phyloP scores from a whole-genome alignment of 1,139 yeast genomes.

The Suhomyces taliae region DNA sequence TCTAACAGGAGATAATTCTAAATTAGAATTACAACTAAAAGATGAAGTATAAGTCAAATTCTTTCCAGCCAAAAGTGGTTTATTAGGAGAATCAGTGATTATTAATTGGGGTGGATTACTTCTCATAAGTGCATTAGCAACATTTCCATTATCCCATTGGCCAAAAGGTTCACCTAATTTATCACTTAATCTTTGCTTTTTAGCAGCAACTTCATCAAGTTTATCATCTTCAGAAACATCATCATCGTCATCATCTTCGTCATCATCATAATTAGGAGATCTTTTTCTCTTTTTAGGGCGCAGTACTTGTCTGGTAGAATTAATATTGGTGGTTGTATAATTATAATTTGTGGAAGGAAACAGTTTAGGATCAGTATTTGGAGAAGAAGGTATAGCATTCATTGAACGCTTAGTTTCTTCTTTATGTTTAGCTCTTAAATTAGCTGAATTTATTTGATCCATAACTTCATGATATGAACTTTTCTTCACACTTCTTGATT shows the following conservation, averaged over 20 bases:
- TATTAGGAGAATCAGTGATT: constrained; percentile 38
- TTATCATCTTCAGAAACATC: background rate
- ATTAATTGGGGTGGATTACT: constrained; percentile 28
- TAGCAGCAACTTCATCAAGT: constrained; percentile 15
- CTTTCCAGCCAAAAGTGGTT: constrained; percentile 45
- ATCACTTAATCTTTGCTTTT: constrained; percentile 15
- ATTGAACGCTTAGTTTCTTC: constrained; percentile 20
- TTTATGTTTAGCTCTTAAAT: constrained; percentile 11
- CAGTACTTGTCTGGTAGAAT: background rate
- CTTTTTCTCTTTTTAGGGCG: constrained; percentile 7
- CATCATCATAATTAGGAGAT: constrained; percentile 1
- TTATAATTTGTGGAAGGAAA: constrained; percentile 4
- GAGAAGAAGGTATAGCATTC: constrained; percentile 37
- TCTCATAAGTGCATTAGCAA: constrained; percentile 1
- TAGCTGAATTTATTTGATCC: constrained; percentile 37
- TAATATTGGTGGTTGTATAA: constrained; percentile 1
- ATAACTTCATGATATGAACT: constrained; percentile 46
- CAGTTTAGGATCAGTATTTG: constrained; percentile 12
- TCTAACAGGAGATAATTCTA: constrained; percentile 61
- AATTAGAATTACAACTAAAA: constrained; percentile 64
- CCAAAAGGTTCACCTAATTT: constrained; percentile 16
- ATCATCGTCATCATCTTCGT: constrained; percentile 8
- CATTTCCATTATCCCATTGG: constrained; percentile 10
- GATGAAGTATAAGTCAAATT: constrained; percentile 53
- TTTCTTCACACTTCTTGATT: constrained; percentile 53